Evolutionary conservation across 768 basidiomycete species (phyloP).

Genomic region (Cyclocybe aegerita): DNA sequence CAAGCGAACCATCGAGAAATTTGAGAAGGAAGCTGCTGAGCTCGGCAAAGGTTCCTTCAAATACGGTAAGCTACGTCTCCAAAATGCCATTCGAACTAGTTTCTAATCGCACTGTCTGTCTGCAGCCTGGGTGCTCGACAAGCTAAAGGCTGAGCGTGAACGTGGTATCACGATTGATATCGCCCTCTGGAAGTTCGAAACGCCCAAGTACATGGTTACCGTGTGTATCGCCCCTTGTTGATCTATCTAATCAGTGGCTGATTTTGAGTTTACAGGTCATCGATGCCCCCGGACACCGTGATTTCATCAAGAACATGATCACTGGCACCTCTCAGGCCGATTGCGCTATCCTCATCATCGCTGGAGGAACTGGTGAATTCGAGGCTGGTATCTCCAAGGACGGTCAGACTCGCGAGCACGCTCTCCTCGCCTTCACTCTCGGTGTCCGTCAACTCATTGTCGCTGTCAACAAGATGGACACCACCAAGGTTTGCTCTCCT

Average conservation of each 20-base stretch:
- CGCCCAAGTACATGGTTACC: constrained; percentile 92
- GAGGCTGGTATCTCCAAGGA: constrained; percentile 99
- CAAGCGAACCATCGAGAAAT: constrained; percentile 99
- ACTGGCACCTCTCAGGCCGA: constrained; percentile 99
- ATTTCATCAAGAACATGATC: constrained; percentile 99
- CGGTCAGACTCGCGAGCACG: constrained; percentile 99
- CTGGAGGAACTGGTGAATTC: constrained; percentile 99
- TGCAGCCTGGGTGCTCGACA: constrained; percentile 99
- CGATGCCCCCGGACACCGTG: constrained; percentile 99
- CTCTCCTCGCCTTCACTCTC: constrained; percentile 98
- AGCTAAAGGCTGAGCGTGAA: constrained; percentile 99
- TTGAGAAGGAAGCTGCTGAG: constrained; percentile 99
- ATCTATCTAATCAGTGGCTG: constrained; percentile 15
- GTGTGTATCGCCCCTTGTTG: constrained; percentile 44
- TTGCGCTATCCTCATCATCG: constrained; percentile 99
- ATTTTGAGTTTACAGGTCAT: constrained; percentile 67
- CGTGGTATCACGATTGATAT: constrained; percentile 99
- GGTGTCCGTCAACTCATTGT: constrained; percentile 99
- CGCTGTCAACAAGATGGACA: constrained; percentile 99
- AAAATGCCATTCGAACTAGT: constrained; percentile 8
- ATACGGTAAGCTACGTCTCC: constrained; percentile 64
- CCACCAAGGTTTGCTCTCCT: constrained; percentile 71
- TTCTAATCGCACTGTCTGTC: constrained; percentile 22
- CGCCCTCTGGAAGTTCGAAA: constrained; percentile 99
- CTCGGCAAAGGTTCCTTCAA: constrained; percentile 99